Evolutionary conservation across 768 basidiomycete species (phyloP).

Genomic region (Austroboletus eburneus): DNA sequence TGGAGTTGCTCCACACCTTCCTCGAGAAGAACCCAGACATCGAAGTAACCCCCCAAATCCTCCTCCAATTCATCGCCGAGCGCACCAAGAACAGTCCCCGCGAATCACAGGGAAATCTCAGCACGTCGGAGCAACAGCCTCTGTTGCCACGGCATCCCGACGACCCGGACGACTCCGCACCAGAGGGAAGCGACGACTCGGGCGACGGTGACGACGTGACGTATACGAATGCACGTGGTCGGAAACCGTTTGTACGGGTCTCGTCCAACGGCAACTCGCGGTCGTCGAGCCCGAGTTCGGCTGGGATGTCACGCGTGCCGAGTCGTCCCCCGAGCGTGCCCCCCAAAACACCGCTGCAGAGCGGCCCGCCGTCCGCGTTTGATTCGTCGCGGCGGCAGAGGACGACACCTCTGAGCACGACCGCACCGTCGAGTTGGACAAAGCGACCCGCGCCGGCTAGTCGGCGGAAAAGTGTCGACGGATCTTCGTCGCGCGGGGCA

Average conservation of each 20-base stretch:
- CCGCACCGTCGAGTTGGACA: slow-evolving; percentile 73
- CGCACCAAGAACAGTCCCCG: slow-evolving; percentile 42
- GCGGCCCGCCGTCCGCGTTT: slow-evolving; percentile 52
- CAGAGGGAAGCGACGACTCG: slow-evolving; percentile 26
- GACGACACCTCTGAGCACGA: slow-evolving; percentile 54
- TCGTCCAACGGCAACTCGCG: slow-evolving; percentile 36
- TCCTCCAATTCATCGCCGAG: slow-evolving; percentile 62
- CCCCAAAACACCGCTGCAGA: slow-evolving; percentile 44
- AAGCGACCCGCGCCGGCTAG: slow-evolving; percentile 64
- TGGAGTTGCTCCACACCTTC: slow-evolving; percentile 53
- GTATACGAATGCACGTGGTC: slow-evolving; percentile 37
- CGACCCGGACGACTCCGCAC: slow-evolving; percentile 27
- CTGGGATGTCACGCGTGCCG: slow-evolving; percentile 36
- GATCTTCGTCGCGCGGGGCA: slow-evolving; percentile 36
- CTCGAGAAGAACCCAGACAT: slow-evolving; percentile 58
- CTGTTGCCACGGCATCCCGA: slow-evolving; percentile 9
- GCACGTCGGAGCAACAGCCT: slow-evolving; percentile 9
- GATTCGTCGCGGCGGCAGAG: slow-evolving; percentile 69
- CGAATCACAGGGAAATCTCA: slow-evolving; percentile 22
- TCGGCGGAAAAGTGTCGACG: slow-evolving; percentile 71
- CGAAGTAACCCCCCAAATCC: slow-evolving; percentile 62
- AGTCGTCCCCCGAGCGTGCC: slow-evolving; percentile 58
- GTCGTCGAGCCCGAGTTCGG: slow-evolving; percentile 56
- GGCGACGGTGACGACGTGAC: slow-evolving; percentile 32
- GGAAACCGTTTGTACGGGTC: slow-evolving; percentile 24